Evolutionary conservation across 2,329 filamentous ascomycete species (phyloP), one percentile per base, ranked within the genome.

Genomic region (Monosporascus ibericus): DNA sequence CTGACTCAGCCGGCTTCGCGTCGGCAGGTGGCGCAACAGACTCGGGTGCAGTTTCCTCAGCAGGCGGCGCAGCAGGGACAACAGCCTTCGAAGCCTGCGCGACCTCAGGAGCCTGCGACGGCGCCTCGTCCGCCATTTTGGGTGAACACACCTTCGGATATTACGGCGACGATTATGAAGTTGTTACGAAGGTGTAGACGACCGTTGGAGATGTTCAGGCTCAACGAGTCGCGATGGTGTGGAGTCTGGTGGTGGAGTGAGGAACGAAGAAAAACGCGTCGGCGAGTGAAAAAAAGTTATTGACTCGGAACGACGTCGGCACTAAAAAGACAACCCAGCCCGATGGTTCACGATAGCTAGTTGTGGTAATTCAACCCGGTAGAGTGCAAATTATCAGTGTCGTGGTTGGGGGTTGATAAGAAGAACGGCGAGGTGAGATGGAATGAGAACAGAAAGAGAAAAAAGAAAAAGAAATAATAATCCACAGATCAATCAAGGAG

Each of bases 101-200:
- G 34, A 48, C 39, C 36, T 39, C 48, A 38, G 51, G 44, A 27
- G 51, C 39, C 56, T 65, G 57, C 52, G 61, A 58, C 52, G 60
- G 48, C 49, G 60, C 56, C 50, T 66, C 64, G 57, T 64, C 64
- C 54, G 65, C 65, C 65, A 67, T 62, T 40, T 38, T 64, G 55
- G 9, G 47, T 50, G 22, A 49, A 22, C 14, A 37, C 17, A 24
- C 6, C 39, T 42, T 42, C n/a, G 9, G 47, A 36, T 52, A 49
- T 42, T 42, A 44, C 36, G 30, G 47, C 30, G 39, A 46, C 30
- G 30, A 46, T 49, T 37, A 34, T 40, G 47, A 5, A 48, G 27
- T 38, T 49, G 22, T 18, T 20, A 49, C 47, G 42, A 44, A 24
- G 49, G 37, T 44, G 24, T 15, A 22, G 44, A 15, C 11, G 49